Evolutionary conservation across 2,329 filamentous ascomycete species (phyloP).

Genomic region (Phialophora expanda): DNA sequence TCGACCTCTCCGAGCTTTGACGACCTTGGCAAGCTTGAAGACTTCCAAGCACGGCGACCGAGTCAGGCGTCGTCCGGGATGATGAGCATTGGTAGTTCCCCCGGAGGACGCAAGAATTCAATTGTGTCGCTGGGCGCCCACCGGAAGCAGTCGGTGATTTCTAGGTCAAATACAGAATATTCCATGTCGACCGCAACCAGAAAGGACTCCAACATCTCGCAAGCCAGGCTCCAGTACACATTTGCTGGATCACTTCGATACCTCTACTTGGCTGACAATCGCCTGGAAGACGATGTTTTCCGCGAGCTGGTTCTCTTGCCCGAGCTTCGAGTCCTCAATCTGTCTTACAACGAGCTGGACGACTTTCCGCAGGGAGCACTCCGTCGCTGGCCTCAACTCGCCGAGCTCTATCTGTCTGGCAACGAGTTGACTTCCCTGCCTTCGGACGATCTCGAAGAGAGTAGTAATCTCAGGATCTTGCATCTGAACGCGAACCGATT

Average conservation of each 20-base stretch:
- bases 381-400: slow-evolving; percentile 84
- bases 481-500: slow-evolving; percentile 99
- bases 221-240: slow-evolving; percentile 73
- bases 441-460: slow-evolving; percentile 90
- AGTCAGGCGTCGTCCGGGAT: slow-evolving; percentile 82
- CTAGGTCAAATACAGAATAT: slow-evolving; percentile 65
- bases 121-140: slow-evolving; percentile 79
- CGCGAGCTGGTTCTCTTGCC: slow-evolving; percentile 82
- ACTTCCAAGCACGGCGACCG: slow-evolving; percentile 70
- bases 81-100: slow-evolving; percentile 75
- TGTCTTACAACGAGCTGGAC: slow-evolving; percentile 93
- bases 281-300: slow-evolving; percentile 92
- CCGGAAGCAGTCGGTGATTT: slow-evolving; percentile 84
- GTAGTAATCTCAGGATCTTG: slow-evolving; percentile 81
- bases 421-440: slow-evolving; percentile 92
- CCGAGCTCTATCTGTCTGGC: slow-evolving; percentile 91
- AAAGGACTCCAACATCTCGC: slow-evolving; percentile 88
- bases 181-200: slow-evolving; percentile 64
- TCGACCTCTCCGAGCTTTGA: slow-evolving; percentile 74
- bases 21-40: slow-evolving; percentile 71
- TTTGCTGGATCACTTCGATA: slow-evolving; percentile 86
- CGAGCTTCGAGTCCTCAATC: slow-evolving; percentile 85
- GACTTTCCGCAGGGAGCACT: slow-evolving; percentile 90
- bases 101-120: slow-evolving; percentile 76
- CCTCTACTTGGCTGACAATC: slow-evolving; percentile 89